Evolutionary conservation across 345 rosid genomes (phyloP).

Genomic region (Eucalyptus marginata): DNA sequence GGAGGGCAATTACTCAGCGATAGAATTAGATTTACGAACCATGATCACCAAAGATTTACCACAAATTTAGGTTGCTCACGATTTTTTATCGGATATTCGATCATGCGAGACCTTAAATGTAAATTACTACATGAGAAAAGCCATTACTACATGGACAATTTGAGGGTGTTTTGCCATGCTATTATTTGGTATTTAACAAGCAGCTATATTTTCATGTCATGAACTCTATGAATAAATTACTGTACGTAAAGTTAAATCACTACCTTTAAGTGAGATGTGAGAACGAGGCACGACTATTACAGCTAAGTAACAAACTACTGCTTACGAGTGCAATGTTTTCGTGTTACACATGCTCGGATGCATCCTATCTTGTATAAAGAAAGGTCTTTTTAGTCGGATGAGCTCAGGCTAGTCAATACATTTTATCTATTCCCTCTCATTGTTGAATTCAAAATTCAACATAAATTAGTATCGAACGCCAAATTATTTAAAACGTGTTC

Average conservation of each 20-base stretch:
- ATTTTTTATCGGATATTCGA: neutral
- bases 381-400: neutral
- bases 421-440: neutral
- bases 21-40: neutral
- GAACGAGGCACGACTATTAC: too few species aligned
- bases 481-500: neutral
- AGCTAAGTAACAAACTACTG: neutral
- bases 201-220: neutral
- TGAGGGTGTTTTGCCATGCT: neutral
- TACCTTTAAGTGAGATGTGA: neutral
- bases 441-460: neutral
- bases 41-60: neutral
- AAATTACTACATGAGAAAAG: neutral
- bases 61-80: fast-evolving
- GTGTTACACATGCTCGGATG: too few species aligned
- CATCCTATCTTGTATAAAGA: neutral
- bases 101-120: neutral
- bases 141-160: neutral
- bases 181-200: neutral
- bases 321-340: too few species aligned
- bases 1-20: neutral
- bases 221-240: neutral
- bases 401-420: neutral
- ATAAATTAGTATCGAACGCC: neutral
- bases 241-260: neutral